Conservation (phyloP, 2,329 filamentous ascomycete species). For the Calonectria multiphialidica region DNA sequence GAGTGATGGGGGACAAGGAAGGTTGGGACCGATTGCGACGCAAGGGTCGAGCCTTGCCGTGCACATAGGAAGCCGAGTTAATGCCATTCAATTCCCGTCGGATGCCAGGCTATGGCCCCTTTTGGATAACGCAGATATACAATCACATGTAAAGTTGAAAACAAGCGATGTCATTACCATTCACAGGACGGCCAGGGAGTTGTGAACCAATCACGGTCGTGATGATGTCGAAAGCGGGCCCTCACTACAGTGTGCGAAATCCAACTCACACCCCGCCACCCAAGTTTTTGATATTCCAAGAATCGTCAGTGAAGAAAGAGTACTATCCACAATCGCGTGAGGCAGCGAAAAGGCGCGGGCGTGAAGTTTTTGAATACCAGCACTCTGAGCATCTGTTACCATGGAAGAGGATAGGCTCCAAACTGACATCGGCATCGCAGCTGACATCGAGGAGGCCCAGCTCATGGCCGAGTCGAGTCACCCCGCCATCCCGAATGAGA, state of each 20-base stretch:
- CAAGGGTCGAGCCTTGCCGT: conserved; percentile 40
- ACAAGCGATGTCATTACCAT: conserved; percentile 42
- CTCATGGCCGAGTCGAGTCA: conserved; percentile 48
- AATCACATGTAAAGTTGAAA: conserved; percentile 10
- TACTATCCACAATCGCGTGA: not conserved
- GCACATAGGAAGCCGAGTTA: conserved; percentile 48
- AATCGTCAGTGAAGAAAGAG: not conserved
- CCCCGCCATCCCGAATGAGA: conserved; percentile 33
- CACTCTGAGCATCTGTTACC: not conserved
- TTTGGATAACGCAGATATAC: conserved; percentile 9
- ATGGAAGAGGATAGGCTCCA: conserved; percentile 85
- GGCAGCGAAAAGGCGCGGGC: not conserved
- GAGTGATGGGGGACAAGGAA: conserved; percentile 29
- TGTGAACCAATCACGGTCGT: conserved; percentile 31
- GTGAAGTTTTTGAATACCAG: not conserved
- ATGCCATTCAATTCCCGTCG: conserved; percentile 43
- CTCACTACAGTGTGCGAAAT: conserved; percentile 35
- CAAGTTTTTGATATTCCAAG: conserved; percentile 33
- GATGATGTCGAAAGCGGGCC: conserved; percentile 32
- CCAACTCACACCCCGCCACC: conserved; percentile 31
- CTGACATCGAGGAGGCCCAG: conserved; percentile 69
- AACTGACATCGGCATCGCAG: conserved; percentile 77
- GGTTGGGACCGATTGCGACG: conserved; percentile 23
- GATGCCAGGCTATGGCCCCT: not conserved
- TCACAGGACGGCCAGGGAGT: not conserved